Base-by-base conservation (phyloP, 2,329 filamentous ascomycete genomes). In the Xylariaceae sp. region DNA sequence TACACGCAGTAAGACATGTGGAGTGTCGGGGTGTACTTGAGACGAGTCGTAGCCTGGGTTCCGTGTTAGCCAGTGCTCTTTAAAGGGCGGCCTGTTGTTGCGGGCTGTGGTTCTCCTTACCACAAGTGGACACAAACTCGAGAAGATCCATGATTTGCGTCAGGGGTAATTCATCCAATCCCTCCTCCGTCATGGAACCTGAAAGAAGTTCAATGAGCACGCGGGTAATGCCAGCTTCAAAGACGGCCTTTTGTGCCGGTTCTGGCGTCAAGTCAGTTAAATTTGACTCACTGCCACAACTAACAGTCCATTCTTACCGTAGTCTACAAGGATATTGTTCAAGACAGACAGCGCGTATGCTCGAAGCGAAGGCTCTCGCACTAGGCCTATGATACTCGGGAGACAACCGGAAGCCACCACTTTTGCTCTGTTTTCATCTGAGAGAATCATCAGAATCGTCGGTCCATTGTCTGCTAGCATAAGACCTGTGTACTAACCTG, bases 321-420 rank as follows among this genome's bases (percentile, higher is more conserved):
- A 87, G 68, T 88, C 85, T 11, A 87, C 78, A 57, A 83, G 79
- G 52, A 86, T 77, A 66, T 88, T 88, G 71, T 81, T 85, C 3
- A 87, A 72, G 6, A 87, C 85, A 0, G 83, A 82, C 47, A 87
- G 78, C 41, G 77, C 76, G 67, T 83, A 82, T 0, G 76, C 71
- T 6, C 84, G 71, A 15, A 86, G 64, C 0, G 73, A 70, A 53
- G 82, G 77, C 44, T 82, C 71, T 11, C 72, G 64, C 7, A 87
- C 71, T 41, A 82, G 75, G 2, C 72, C 65, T 37, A 83, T 78
- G 57, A 88, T 74, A 37, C 74, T 71, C 2, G 72, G 66, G 10
- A 87, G 67, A 23, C 77, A 75, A 51, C 77, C 77, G 11, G 77
- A 76, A 0, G 78, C 73, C 3, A 86, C 76, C 1, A 87, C 77